phyloP scores from a whole-genome alignment of 1,139 yeast species.

The Taphrina betulina region DNA sequence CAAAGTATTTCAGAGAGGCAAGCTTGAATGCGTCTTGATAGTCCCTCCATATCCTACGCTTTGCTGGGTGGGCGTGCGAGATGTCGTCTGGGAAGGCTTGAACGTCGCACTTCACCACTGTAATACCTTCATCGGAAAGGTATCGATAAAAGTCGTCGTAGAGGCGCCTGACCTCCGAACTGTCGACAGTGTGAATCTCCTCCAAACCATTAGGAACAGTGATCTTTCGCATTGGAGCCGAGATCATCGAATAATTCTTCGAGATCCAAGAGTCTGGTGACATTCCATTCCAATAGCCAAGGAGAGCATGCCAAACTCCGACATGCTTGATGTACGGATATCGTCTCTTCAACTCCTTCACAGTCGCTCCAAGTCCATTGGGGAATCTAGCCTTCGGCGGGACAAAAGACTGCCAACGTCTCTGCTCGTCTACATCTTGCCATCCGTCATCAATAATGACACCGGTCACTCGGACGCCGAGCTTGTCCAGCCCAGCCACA shows the following conservation, averaged over 20 bases:
- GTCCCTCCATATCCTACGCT: slow-evolving; percentile 36
- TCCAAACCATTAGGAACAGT: slow-evolving; percentile 18
- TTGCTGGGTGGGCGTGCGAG: slow-evolving; percentile 33
- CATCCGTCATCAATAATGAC: slow-evolving; percentile 45
- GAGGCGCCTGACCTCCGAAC: slow-evolving; percentile 38
- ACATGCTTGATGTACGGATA: slow-evolving; percentile 43
- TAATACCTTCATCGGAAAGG: slow-evolving; percentile 40
- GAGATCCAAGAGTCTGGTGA: slow-evolving; percentile 38
- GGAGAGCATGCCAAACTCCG: slow-evolving; percentile 44
- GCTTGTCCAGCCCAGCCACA: slow-evolving; percentile 39
- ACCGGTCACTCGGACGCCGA: slow-evolving; percentile 39
- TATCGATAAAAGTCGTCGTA: slow-evolving; percentile 42
- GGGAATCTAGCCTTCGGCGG: slow-evolving; percentile 41
- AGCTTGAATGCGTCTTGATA: slow-evolving; percentile 42
- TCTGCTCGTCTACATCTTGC: slow-evolving; percentile 40
- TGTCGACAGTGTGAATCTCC: slow-evolving; percentile 33
- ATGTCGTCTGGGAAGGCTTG: slow-evolving; percentile 42
- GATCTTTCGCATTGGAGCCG: slow-evolving; percentile 9
- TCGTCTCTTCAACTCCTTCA: slow-evolving; percentile 38
- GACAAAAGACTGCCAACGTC: slow-evolving; percentile 40
- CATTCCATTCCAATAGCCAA: slow-evolving; percentile 45
- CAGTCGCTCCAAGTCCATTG: slow-evolving; percentile 41
- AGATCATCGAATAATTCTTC: slow-evolving; percentile 34
- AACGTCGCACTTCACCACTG: slow-evolving; percentile 43
- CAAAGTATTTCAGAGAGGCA: slow-evolving; percentile 39